Percentiles rank a stretch among this genome's conserved stretches.
Evolutionary conservation across 768 basidiomycete species (phyloP).

Genomic region (Leccinum olivaceopallidum): DNA sequence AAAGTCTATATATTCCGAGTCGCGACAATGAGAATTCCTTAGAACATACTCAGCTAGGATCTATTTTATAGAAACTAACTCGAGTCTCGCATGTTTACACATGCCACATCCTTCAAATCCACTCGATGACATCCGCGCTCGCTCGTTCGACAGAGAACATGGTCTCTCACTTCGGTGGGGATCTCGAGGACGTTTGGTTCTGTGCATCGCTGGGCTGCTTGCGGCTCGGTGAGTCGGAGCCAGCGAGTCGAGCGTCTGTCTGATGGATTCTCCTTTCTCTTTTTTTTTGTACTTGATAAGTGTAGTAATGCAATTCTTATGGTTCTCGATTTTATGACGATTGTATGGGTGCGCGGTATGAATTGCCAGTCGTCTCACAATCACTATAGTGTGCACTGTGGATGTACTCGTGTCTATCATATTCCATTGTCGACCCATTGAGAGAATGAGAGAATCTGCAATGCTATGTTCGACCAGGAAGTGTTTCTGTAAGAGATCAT

Average conservation of each 20-base stretch:
- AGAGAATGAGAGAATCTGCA: too few relatives aligned
- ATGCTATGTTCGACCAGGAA: too few relatives aligned
- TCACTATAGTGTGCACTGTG: too few relatives aligned
- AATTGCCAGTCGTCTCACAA: too few relatives aligned
- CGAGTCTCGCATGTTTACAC: conserved; percentile 80
- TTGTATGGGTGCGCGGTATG: too few relatives aligned
- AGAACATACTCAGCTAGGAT: conserved; percentile 84
- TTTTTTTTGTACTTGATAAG: not conserved
- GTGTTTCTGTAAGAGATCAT: too few relatives aligned
- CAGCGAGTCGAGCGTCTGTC: conserved; percentile 64
- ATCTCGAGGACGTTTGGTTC: conserved; percentile 70
- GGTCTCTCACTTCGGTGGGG: conserved; percentile 31
- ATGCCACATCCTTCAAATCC: conserved; percentile 73
- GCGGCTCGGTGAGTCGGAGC: conserved; percentile 30
- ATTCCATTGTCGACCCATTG: too few relatives aligned
- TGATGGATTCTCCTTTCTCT: conserved; percentile 48
- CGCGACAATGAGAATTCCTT: conserved; percentile 32
- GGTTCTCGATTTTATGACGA: too few relatives aligned
- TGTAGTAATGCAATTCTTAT: not conserved
- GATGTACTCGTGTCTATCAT: too few relatives aligned
- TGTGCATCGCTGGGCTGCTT: conserved; percentile 28
- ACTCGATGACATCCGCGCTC: conserved; percentile 67
- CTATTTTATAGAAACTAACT: conserved; percentile 79
- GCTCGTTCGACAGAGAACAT: conserved; percentile 72
- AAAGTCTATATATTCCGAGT: conserved; percentile 35